These are phyloP conservation scores for Phaffia rhodozyma DNA, from an alignment of 1,284 basidiomycete genomes.

Conservation along the genomic window DNA sequence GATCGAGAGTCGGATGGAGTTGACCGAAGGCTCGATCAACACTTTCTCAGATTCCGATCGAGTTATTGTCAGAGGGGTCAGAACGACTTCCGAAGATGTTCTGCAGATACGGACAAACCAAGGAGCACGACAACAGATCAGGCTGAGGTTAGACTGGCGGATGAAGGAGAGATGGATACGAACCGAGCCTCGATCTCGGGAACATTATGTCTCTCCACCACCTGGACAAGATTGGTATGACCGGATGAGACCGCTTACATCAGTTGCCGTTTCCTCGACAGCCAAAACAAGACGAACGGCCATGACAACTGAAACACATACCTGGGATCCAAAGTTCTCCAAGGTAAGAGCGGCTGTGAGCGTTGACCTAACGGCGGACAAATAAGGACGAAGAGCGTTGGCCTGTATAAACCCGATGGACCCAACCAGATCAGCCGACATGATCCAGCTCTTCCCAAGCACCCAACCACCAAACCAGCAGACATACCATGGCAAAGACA, in stretches of 20 bases:
- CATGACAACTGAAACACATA: slow-evolving; percentile 29
- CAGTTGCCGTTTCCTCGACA: too few relatives aligned
- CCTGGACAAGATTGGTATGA: background rate
- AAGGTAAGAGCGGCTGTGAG: slow-evolving; percentile 94
- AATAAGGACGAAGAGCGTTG: slow-evolving; percentile 76
- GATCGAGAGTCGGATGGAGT: slow-evolving; percentile 91
- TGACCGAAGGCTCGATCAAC: slow-evolving; percentile 90
- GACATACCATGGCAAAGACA: background rate
- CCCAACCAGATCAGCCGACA: background rate
- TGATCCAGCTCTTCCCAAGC: background rate
- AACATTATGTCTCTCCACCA: slow-evolving; percentile 17
- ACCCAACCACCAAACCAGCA: background rate
- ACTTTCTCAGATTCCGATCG: slow-evolving; percentile 95
- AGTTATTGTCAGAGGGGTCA: slow-evolving; percentile 84
- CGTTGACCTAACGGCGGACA: slow-evolving; percentile 87
- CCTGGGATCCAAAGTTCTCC: slow-evolving; percentile 95
- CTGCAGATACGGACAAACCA: slow-evolving; percentile 35
- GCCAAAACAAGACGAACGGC: background rate
- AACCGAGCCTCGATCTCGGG: slow-evolving; percentile 18
- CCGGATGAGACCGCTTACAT: too few relatives aligned
- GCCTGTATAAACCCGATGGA: slow-evolving; percentile 33
- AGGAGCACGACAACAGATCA: background rate
- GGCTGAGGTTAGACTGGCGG: background rate
- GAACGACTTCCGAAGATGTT: slow-evolving; percentile 81
- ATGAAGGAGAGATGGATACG: slow-evolving; percentile 9